Evolutionary conservation across 164 flowering plant genomes (phyloP).

Genomic region (Dillenia turbinata): DNA sequence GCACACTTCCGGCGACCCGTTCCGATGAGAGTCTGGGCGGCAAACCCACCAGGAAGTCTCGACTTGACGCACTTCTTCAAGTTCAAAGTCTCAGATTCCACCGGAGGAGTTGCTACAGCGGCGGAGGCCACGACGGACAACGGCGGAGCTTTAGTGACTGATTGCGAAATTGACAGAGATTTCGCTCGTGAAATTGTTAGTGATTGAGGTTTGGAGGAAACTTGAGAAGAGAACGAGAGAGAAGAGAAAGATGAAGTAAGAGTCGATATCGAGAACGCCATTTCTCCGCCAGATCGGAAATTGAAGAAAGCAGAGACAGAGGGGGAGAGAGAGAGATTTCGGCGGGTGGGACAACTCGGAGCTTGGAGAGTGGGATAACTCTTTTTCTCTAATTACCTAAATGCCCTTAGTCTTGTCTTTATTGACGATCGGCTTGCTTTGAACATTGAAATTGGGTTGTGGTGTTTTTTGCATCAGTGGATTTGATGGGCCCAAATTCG

Average conservation of each 20-base stretch:
- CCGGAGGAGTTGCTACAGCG: constrained; percentile 18
- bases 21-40: constrained; percentile 74
- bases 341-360: too few species aligned
- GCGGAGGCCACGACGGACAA: constrained; percentile 30
- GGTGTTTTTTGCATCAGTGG: too few species aligned
- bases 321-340: not conserved
- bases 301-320: constrained; percentile 16
- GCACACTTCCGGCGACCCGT: constrained; percentile 90
- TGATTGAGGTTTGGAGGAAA: constrained; percentile 40
- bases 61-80: constrained; percentile 66
- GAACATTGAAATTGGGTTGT: too few species aligned
- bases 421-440: too few species aligned
- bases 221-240: constrained; percentile 64
- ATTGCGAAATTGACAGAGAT: constrained; percentile 6
- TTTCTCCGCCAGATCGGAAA: constrained; percentile 18
- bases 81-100: constrained; percentile 35
- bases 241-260: constrained; percentile 62
- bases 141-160: constrained; percentile 12
- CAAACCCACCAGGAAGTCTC: constrained; percentile 91
- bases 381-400: too few species aligned
- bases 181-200: constrained; percentile 28
- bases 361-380: too few species aligned
- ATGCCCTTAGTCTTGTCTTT: too few species aligned
- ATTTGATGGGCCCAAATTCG: too few species aligned
- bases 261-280: constrained; percentile 56